Conservation (phyloP, 2,329 filamentous ascomycete genomes). For the Tetracladium maxilliforme region DNA sequence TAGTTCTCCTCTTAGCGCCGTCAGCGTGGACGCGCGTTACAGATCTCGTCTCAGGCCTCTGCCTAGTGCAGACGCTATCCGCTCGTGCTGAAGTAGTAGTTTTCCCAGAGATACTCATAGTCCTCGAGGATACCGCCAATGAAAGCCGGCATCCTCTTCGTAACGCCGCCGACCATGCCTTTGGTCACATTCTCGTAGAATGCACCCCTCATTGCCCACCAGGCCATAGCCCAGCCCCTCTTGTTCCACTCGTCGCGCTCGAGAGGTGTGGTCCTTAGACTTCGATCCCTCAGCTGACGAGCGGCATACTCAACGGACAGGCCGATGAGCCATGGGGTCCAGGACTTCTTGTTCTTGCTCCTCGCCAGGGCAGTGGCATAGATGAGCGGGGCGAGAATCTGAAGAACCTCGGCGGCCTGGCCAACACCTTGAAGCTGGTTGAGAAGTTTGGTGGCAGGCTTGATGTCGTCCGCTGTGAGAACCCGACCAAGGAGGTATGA, state of each 20-base stretch:
- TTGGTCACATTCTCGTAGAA: conserved; percentile 90
- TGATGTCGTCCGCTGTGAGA: conserved; percentile 91
- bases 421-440: conserved; percentile 61
- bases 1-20: too few species aligned
- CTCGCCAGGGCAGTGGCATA: conserved; percentile 70
- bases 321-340: conserved; percentile 85
- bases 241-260: conserved; percentile 84
- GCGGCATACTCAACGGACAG: conserved; percentile 77
- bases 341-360: conserved; percentile 58
- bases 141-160: conserved; percentile 64
- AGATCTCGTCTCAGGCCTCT: too few species aligned
- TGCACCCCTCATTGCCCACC: conserved; percentile 95
- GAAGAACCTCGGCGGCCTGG: conserved; percentile 76
- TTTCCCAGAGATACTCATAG: conserved; percentile 96
- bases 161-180: conserved; percentile 48
- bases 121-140: conserved; percentile 81
- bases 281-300: conserved; percentile 61
- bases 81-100: conserved; percentile 99
- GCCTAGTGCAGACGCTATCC: too few species aligned
- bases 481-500: conserved; percentile 81
- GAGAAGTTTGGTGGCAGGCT: conserved; percentile 75
- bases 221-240: conserved; percentile 78
- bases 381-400: conserved; percentile 76
- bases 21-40: too few species aligned
- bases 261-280: conserved; percentile 66